A percentile compares a stretch with the other conserved stretches of the same genome.
These are phyloP conservation scores for Fusarium brachygibbosum DNA, from an alignment of 2,329 filamentous ascomycete genomes.

Conservation along the genomic window DNA sequence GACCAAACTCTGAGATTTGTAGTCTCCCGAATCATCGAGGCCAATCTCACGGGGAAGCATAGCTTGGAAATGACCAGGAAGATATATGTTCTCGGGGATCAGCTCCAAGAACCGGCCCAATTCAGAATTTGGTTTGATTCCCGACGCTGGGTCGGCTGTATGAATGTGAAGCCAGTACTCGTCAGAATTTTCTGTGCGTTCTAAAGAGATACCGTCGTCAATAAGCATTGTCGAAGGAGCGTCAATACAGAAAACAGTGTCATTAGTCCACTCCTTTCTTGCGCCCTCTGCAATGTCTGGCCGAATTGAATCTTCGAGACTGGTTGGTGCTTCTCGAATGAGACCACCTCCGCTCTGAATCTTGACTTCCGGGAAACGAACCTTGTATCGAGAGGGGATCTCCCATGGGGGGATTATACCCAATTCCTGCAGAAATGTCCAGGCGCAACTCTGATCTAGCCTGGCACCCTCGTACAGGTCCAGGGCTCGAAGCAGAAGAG, in stretches of 20 bases:
- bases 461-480: slow-evolving; percentile 68
- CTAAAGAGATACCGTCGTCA: slow-evolving; percentile 83
- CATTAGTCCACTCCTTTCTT: slow-evolving; percentile 70
- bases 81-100: slow-evolving; percentile 70
- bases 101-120: slow-evolving; percentile 73
- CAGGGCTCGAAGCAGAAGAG: slow-evolving; percentile 72
- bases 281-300: slow-evolving; percentile 62
- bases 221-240: slow-evolving; percentile 75
- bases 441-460: slow-evolving; percentile 61
- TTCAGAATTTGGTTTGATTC: slow-evolving; percentile 70
- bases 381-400: slow-evolving; percentile 72
- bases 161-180: slow-evolving; percentile 84
- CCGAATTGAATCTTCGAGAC: slow-evolving; percentile 53
- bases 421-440: slow-evolving; percentile 81
- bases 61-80: slow-evolving; percentile 68
- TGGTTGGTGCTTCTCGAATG: slow-evolving; percentile 51
- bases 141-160: slow-evolving; percentile 82
- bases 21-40: slow-evolving; percentile 48
- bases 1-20: slow-evolving; percentile 58
- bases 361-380: slow-evolving; percentile 65
- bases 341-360: slow-evolving; percentile 61
- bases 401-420: slow-evolving; percentile 80
- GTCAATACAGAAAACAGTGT: slow-evolving; percentile 81
- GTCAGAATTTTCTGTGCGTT: slow-evolving; percentile 64
- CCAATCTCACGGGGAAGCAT: slow-evolving; percentile 66